Evolutionary conservation across 345 rosid species (phyloP).

Genomic region (Syzygium aromaticum): DNA sequence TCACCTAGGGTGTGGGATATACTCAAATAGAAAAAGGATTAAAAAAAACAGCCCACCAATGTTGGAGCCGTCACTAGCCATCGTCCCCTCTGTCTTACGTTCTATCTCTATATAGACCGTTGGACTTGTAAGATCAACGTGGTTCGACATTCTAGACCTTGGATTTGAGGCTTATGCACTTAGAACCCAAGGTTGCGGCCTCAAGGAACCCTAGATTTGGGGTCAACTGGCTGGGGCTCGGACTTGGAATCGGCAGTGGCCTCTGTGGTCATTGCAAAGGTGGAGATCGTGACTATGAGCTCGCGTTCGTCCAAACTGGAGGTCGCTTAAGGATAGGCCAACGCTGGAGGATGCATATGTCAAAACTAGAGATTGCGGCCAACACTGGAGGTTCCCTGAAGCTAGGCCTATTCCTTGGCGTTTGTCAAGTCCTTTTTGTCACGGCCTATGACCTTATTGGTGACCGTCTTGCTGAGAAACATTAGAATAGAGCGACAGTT

Average conservation of each 20-base stretch:
- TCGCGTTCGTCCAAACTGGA: background rate
- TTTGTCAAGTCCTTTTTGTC: background rate
- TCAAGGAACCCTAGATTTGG: background rate
- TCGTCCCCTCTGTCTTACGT: background rate
- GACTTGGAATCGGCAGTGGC: background rate
- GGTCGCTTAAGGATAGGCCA: background rate
- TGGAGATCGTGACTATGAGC: background rate
- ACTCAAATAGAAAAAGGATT: background rate
- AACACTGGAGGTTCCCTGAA: background rate
- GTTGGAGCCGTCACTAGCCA: background rate
- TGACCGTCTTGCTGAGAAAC: background rate
- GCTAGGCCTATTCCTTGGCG: background rate
- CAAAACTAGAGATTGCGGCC: background rate
- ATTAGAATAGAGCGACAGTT: background rate
- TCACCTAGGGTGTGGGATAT: background rate
- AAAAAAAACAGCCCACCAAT: background rate
- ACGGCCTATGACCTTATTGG: background rate
- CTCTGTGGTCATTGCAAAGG: background rate
- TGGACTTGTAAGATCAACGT: background rate
- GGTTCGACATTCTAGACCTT: background rate
- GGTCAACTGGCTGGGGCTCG: background rate
- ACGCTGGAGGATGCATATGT: background rate
- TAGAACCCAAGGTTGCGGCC: background rate
- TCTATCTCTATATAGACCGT: background rate
- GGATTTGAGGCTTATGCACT: background rate